A percentile compares a stretch with the other conserved stretches of the same genome.
Evolutionary conservation across 2,329 filamentous ascomycete species (phyloP).

Genomic region (Trichoderma sp.): DNA sequence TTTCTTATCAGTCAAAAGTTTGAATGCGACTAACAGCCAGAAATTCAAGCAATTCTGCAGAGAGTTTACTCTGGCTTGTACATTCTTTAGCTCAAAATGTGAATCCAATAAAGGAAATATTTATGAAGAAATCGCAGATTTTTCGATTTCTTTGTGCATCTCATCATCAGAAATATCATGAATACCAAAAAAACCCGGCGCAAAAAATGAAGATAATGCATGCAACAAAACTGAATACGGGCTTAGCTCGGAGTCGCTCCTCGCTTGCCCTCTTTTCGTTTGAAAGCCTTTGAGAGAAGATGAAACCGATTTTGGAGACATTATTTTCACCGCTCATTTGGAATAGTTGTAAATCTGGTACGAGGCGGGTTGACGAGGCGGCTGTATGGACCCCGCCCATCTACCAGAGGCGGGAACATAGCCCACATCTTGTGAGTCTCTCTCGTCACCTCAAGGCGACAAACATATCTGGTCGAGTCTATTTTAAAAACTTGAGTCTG

Average conservation of each 20-base stretch:
- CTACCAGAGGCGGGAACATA: too few relatives aligned
- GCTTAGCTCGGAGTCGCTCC: too few relatives aligned
- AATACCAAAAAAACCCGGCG: not conserved
- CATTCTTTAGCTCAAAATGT: not conserved
- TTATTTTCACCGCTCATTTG: not conserved
- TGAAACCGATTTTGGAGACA: not conserved
- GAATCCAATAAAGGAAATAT: slow-evolving; percentile 7
- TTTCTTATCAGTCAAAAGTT: not conserved
- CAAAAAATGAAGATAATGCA: slow-evolving; percentile 24
- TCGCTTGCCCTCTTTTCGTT: not conserved
- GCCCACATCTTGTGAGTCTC: too few relatives aligned
- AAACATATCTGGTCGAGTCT: too few relatives aligned
- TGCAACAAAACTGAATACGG: slow-evolving; percentile 21
- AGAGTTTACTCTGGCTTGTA: not conserved
- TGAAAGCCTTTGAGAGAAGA: not conserved
- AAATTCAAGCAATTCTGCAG: not conserved
- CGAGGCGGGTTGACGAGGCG: too few relatives aligned
- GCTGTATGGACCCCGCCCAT: too few relatives aligned
- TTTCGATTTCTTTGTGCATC: not conserved
- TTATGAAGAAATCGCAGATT: not conserved
- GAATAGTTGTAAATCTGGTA: not conserved
- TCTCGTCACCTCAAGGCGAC: too few relatives aligned
- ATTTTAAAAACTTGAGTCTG: too few relatives aligned
- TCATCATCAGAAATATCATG: not conserved
- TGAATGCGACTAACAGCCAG: not conserved